These are phyloP conservation scores for Hypoxylon fragiforme DNA, from an alignment of 495 filamentous ascomycete species.

Conservation along the genomic window DNA sequence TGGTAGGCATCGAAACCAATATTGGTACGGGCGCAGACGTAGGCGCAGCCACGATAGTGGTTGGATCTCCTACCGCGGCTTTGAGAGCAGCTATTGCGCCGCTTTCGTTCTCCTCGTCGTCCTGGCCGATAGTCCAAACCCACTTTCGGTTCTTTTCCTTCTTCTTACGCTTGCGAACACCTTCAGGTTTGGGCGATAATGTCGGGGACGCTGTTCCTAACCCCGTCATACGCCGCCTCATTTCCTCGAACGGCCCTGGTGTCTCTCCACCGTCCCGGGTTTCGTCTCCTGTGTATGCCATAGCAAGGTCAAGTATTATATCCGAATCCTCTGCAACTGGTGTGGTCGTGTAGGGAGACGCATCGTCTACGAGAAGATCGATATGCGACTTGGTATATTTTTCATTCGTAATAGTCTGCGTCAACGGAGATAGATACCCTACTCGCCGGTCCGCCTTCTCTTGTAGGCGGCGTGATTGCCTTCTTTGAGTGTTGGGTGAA, in stretches of 20 bases:
- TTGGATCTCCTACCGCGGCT: conserved; percentile 24
- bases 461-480: conserved; percentile 53
- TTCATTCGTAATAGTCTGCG: conserved; percentile 58
- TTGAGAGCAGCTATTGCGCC: conserved; percentile 41
- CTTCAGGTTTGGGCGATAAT: conserved; percentile 39
- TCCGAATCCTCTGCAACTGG: conserved; percentile 38
- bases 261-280: conserved; percentile 59
- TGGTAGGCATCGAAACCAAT: neutral
- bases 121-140: conserved; percentile 57
- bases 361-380: conserved; percentile 55
- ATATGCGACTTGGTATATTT: conserved; percentile 59
- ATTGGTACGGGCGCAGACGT: neutral
- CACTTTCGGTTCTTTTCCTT: conserved; percentile 56
- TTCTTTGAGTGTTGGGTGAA: conserved; percentile 50
- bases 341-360: conserved; percentile 50
- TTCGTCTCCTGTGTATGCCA: conserved; percentile 53
- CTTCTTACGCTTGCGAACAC: conserved; percentile 50
- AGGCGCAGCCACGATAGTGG: conserved; percentile 1
- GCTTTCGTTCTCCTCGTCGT: conserved; percentile 47
- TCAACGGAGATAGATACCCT: conserved; percentile 58
- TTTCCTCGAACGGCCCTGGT: conserved; percentile 61
- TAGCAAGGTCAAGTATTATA: conserved; percentile 47
- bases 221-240: conserved; percentile 55
- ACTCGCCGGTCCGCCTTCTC: conserved; percentile 51
- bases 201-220: conserved; percentile 44